Conservation (phyloP, 2,329 filamentous ascomycete species). For the Nigrograna mackinnonii region DNA sequence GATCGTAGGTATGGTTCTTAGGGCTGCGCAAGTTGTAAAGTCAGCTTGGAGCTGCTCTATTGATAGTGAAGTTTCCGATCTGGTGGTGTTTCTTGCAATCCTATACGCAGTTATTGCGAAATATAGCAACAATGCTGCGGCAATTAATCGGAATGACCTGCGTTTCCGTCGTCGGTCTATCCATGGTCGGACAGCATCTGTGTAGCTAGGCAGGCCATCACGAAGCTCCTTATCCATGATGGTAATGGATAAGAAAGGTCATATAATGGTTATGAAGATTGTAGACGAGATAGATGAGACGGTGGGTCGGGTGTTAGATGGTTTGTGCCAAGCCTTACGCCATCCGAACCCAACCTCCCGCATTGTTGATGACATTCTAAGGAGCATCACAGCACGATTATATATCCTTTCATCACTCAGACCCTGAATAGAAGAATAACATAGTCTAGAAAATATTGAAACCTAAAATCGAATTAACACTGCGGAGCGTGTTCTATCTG, state of each 20-base stretch:
- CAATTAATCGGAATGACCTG: slow-evolving; percentile 18
- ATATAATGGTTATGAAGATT: too few species aligned
- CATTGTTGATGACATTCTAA: too few species aligned
- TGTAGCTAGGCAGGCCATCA: slow-evolving; percentile 24
- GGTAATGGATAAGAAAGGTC: too few species aligned
- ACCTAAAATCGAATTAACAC: too few species aligned
- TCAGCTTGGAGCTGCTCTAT: slow-evolving; percentile 57
- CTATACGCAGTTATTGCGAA: slow-evolving; percentile 19
- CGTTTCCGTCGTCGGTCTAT: slow-evolving; percentile 18
- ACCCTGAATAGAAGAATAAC: too few species aligned
- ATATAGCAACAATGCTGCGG: slow-evolving; percentile 19
- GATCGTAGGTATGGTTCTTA: slow-evolving; percentile 59
- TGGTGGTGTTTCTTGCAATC: slow-evolving; percentile 18
- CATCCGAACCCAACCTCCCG: not conserved
- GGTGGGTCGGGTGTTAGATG: too few species aligned
- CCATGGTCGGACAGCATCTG: slow-evolving; percentile 22
- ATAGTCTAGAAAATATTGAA: too few species aligned
- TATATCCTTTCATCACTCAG: too few species aligned
- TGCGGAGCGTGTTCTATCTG: too few species aligned
- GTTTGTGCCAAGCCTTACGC: not conserved
- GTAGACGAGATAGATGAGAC: not conserved
- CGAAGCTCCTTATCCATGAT: slow-evolving; percentile 21
- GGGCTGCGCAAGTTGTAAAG: slow-evolving; percentile 58
- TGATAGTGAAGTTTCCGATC: slow-evolving; percentile 47
- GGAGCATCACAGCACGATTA: too few species aligned